These are phyloP conservation scores for Boletellus emodensis DNA, from an alignment of 768 basidiomycete genomes.

Conservation along the genomic window DNA sequence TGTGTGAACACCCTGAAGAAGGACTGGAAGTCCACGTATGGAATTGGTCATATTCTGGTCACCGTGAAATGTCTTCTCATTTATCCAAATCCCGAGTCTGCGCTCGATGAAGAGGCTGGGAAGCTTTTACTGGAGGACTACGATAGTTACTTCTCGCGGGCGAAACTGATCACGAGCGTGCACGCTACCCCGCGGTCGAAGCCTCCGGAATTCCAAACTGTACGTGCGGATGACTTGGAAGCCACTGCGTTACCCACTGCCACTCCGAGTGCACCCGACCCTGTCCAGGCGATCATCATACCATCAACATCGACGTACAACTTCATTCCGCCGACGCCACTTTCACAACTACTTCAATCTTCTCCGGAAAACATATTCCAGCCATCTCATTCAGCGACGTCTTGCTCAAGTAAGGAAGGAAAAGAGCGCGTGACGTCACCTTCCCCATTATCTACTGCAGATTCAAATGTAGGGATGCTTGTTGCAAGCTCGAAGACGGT, in stretches of 20 bases:
- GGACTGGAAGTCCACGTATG: conserved; percentile 91
- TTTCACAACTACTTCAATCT: conserved; percentile 35
- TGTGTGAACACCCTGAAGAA: conserved; percentile 98
- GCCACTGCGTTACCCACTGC: conserved; percentile 11
- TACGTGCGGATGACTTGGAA: conserved; percentile 30
- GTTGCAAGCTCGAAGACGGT: conserved; percentile 52
- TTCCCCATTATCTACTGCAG: conserved; percentile 65
- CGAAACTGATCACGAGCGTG: conserved; percentile 84
- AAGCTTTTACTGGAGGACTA: conserved; percentile 90
- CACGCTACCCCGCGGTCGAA: conserved; percentile 80
- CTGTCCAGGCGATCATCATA: conserved; percentile 34
- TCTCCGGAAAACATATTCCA: conserved; percentile 42
- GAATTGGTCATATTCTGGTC: conserved; percentile 86
- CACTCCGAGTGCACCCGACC: conserved; percentile 18
- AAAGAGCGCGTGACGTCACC: conserved; percentile 68
- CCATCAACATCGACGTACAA: conserved; percentile 41
- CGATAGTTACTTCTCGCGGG: conserved; percentile 80
- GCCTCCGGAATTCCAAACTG: conserved; percentile 67
- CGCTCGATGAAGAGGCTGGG: conserved; percentile 93
- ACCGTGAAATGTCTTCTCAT: conserved; percentile 95
- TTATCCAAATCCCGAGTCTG: conserved; percentile 95
- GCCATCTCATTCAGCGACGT: conserved; percentile 33
- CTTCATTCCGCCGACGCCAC: conserved; percentile 39
- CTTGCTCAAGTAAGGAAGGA: conserved; percentile 28
- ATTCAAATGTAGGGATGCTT: conserved; percentile 56